Evolutionary conservation across 257 asterid genomes (phyloP).

Genomic region (Ajuga chamaepitys): DNA sequence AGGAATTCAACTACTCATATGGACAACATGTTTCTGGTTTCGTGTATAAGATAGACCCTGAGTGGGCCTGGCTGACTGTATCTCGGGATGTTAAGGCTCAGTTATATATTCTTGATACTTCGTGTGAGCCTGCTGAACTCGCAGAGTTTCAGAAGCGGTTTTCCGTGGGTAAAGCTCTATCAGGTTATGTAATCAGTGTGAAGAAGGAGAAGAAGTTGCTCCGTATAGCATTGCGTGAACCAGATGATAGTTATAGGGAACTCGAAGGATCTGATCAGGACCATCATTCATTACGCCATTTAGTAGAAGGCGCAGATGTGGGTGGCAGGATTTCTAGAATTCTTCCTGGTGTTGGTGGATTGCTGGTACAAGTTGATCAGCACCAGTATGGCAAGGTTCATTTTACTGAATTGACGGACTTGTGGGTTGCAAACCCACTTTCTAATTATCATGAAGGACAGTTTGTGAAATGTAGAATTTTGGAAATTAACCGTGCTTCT

Average conservation of each 20-base stretch:
- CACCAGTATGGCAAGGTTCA: slow-evolving; percentile 83
- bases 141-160: slow-evolving; percentile 61
- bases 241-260: slow-evolving; percentile 20
- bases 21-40: slow-evolving; percentile 73
- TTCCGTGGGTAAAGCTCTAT: slow-evolving; percentile 54
- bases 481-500: slow-evolving; percentile 45
- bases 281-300: slow-evolving; percentile 29
- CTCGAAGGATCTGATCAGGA: slow-evolving; percentile 19
- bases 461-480: slow-evolving; percentile 77
- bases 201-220: slow-evolving; percentile 72
- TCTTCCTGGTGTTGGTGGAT: slow-evolving; percentile 85
- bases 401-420: slow-evolving; percentile 65
- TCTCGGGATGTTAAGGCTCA: slow-evolving; percentile 73
- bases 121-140: slow-evolving; percentile 77
- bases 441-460: slow-evolving; percentile 69
- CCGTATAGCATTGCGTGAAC: slow-evolving; percentile 48
- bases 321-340: slow-evolving; percentile 87
- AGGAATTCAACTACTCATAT: slow-evolving; percentile 44
- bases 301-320: slow-evolving; percentile 52
- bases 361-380: slow-evolving; percentile 67
- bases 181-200: slow-evolving; percentile 46
- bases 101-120: slow-evolving; percentile 64
- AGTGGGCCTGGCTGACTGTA: slow-evolving; percentile 75
- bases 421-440: slow-evolving; percentile 68
- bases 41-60: slow-evolving; percentile 72